phyloP scores from a whole-genome alignment of 371 early-diverging fungal genomes.

The Haplosporangium sp. region DNA sequence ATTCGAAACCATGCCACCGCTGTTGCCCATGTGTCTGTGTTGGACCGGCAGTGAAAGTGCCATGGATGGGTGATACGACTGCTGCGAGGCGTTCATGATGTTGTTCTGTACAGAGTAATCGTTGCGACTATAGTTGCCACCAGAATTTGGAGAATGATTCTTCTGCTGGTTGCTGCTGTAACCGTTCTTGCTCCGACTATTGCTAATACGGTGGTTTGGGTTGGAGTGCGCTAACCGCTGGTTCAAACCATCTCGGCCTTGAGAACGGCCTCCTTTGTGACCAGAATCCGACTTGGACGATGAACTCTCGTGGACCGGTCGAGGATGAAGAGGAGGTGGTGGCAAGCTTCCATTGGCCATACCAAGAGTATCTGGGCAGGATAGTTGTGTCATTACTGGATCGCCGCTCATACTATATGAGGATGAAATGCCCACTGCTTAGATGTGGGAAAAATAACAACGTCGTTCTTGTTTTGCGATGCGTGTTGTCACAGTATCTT shows the following conservation, averaged over 20 bases:
- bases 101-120: conserved; percentile 5
- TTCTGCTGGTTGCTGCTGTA: conserved; percentile 2
- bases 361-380: not conserved
- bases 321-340: not conserved
- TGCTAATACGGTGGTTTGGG: not conserved
- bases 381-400: not conserved
- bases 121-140: not conserved
- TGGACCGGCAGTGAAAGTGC: not conserved
- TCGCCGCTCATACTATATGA: conserved; percentile 2
- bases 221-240: not conserved
- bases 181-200: not conserved
- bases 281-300: not conserved
- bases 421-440: too few relatives aligned
- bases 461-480: too few relatives aligned
- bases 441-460: not conserved
- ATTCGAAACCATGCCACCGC: not conserved
- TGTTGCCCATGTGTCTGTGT: conserved; percentile 9
- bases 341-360: not conserved
- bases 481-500: too few relatives aligned
- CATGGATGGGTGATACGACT: not conserved
- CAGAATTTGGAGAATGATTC: not conserved
- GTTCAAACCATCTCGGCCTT: not conserved
- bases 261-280: conserved; percentile 4
- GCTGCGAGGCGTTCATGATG: not conserved
- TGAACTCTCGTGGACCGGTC: not conserved